Evolutionary conservation across 192 early-diverging fungal species (phyloP), one percentile per base, ranked within the genome.

Genomic region (Entophlyctis helioformis): DNA sequence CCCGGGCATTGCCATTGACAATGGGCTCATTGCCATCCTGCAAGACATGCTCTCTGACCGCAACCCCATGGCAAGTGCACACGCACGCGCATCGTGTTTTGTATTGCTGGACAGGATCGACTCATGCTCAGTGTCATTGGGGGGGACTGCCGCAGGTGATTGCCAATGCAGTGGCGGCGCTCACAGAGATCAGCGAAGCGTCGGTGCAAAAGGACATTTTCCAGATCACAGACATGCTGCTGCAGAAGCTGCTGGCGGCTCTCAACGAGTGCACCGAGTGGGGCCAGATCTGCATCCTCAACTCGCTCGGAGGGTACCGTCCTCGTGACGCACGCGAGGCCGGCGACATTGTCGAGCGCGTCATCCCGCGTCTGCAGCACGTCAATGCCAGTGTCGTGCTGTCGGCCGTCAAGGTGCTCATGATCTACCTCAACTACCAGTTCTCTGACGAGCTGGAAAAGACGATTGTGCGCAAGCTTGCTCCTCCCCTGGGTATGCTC

Each of bases 261-360:
- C 57, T 98, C 37, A 98, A 98, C 64, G 95, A 96, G 62, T 96
- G 93, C 60, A 88, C 86, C 29, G 95, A 98, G 80, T 98, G 95
- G 95, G 93, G 95, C 36, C 91, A 96, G 56, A 91, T 95, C 44
- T 82, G 88, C 35, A 95, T 98, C 48, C 66, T 98, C 6, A 58
- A 51, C 24, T 56, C 57, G 9, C 58, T 94, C 36, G 76, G 76
- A 15, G 78, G 82, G 15, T 94, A 92, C 54, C 59, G 60, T 33
- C 88, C 89, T 27, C 40, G 60, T 32, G 81, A 84, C 46, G 66
- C 67, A 20, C 80, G 83, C 50, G 91, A 96, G 52, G 92, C 92
- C 6, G 82, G 81, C 52, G 80, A 70, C 45, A 81, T 96, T 43
- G 84, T 86, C 44, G 95, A 98, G 59, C 72, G 91, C 4, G 81